Evolutionary conservation across 202 grass and related monocot species (phyloP), one percentile per base, ranked within the genome.

Genomic region (Elaeis oleifera): DNA sequence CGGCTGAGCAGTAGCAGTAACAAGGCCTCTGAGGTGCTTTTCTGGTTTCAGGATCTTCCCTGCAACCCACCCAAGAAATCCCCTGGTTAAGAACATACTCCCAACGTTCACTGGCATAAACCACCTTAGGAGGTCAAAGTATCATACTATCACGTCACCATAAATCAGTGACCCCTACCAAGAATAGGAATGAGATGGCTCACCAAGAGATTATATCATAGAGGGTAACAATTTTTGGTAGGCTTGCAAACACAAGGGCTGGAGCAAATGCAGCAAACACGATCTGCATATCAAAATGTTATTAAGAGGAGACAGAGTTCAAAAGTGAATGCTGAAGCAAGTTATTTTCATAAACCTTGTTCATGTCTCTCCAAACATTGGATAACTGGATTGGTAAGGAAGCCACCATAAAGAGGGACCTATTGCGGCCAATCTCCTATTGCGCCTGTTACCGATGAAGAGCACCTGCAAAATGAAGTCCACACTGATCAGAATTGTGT

Each of bases 21-120:
- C 56, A 1, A 89, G 60, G 27, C 79, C 75, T 50, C 76, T 56
- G 14, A 87, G 75, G 6, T 82, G 28, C 17, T 51, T 29, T 50
- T 16, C 26, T 5, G 69, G 69, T 54, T 49, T 73, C 20, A 88
- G 67, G 67, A 82, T 72, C 54, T 88, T 83, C 28, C 62, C 76
- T 14, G 64, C 64, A 13, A 79, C 51, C 80, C 84, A 87, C 5
- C 88, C 88, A 1, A 92, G 80, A 67, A 80, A 39, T 8, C 76
- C 78, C 18, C 89, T 80, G 4, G 71, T 32, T 17, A 79, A 61
- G 60, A 87, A 86, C 21, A 71, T 66, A 15, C 84, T 79, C 18
- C 65, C 78, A 17, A 72, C 71, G 54, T 87, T 87, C 44, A 87
- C 77, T 21, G 74, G 80, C 78, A 92, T 87, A 68, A 87, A 92